These are phyloP conservation scores for Bipolaris sorokiniana DNA, from an alignment of 2,329 filamentous ascomycete genomes.

Conservation along the genomic window DNA sequence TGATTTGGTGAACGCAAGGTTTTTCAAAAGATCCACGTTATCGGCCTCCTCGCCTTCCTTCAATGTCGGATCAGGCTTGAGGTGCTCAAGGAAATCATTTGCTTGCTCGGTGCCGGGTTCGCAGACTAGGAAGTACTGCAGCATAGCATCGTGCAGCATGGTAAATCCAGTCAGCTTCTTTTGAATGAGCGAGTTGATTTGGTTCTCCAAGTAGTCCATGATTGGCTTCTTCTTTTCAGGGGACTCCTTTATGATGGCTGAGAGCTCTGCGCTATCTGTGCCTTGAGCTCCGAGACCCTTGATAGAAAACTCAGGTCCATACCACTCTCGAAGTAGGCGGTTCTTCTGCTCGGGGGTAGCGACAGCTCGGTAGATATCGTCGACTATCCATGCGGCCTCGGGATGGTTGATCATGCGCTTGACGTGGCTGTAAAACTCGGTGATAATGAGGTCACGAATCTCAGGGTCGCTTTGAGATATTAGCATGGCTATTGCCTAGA, in stretches of 20 bases:
- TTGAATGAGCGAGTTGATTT: slow-evolving; percentile 91
- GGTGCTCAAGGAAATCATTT: slow-evolving; percentile 83
- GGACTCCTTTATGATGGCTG: slow-evolving; percentile 73
- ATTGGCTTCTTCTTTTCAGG: slow-evolving; percentile 88
- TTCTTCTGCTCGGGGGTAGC: slow-evolving; percentile 87
- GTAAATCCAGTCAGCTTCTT: slow-evolving; percentile 98
- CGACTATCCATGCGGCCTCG: slow-evolving; percentile 96
- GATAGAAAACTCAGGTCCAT: slow-evolving; percentile 88
- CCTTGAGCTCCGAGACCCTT: slow-evolving; percentile 64
- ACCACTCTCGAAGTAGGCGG: slow-evolving; percentile 89
- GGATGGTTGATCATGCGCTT: slow-evolving; percentile 93
- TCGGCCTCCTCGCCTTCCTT: slow-evolving; percentile 59
- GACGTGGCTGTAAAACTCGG: slow-evolving; percentile 94
- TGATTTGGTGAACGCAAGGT: slow-evolving; percentile 92
- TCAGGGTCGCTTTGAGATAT: slow-evolving; percentile 68
- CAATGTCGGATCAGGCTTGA: slow-evolving; percentile 87
- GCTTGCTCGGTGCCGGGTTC: slow-evolving; percentile 80
- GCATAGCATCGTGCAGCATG: slow-evolving; percentile 97
- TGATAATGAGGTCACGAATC: slow-evolving; percentile 85
- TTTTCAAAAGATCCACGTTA: slow-evolving; percentile 78
- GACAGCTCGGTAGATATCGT: slow-evolving; percentile 91
- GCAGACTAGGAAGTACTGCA: slow-evolving; percentile 89
- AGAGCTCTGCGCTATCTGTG: slow-evolving; percentile 68
- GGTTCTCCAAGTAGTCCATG: slow-evolving; percentile 80
- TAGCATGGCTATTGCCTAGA: slow-evolving; percentile 8